Conservation (phyloP, 306 rosid genomes). For the Clitoria ternatea region DNA sequence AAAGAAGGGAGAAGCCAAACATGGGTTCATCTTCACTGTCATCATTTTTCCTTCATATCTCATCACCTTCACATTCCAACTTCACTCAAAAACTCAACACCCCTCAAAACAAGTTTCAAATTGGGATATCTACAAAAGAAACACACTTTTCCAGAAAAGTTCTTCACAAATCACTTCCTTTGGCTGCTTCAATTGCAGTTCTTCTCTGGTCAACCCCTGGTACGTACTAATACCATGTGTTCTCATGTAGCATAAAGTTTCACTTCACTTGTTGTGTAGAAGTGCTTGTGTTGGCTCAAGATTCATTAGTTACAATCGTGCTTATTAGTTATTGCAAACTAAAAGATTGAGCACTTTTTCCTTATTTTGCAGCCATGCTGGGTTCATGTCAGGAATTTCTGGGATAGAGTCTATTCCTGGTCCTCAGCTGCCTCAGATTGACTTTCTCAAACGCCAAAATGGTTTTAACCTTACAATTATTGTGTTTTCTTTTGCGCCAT, state of each 20-base stretch:
- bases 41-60: conserved; percentile 38
- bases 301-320: too few species aligned
- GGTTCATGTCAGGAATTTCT: conserved; percentile 74
- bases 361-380: conserved; percentile 67
- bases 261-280: background rate
- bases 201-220: conserved; percentile 80
- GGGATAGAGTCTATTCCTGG: conserved; percentile 93
- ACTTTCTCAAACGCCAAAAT: conserved; percentile 63
- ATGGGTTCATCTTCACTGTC: conserved; percentile 61
- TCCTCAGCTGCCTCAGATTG: conserved; percentile 79
- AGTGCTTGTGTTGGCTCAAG: background rate
- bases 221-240: conserved; percentile 9
- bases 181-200: conserved; percentile 71
- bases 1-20: conserved; percentile 30
- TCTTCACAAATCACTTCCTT: conserved; percentile 57
- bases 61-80: conserved; percentile 26
- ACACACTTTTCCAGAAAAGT: conserved; percentile 10
- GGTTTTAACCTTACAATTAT: conserved; percentile 45
- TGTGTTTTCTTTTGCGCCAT: background rate
- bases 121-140: conserved; percentile 8
- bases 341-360: too few species aligned
- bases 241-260: background rate
- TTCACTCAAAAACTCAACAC: conserved; percentile 25
- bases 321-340: too few species aligned
- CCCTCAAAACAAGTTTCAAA: conserved; percentile 29